Evolutionary conservation across 768 basidiomycete genomes (phyloP).

Genomic region (Kwoniella botswanensis): DNA sequence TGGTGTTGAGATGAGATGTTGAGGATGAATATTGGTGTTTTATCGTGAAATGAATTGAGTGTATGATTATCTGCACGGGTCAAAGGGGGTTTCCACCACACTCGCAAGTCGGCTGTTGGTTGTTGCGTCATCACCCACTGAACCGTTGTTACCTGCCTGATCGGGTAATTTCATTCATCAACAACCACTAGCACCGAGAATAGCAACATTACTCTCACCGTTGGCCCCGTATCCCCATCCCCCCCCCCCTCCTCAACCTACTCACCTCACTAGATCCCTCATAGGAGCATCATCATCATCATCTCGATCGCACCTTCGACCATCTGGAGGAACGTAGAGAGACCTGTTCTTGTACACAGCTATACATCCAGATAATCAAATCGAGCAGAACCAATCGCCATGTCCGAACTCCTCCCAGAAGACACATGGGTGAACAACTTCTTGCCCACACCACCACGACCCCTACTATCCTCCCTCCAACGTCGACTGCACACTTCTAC

Average conservation of each 20-base stretch:
- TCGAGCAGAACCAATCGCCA: conserved; percentile 4
- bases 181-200: conserved; percentile 1
- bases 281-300: background rate
- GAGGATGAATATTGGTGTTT: background rate
- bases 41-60: conserved; percentile 5
- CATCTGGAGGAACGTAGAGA: background rate
- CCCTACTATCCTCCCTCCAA: conserved; percentile 45
- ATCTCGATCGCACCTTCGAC: no score
- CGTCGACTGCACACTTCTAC: conserved; percentile 42
- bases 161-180: conserved; percentile 5
- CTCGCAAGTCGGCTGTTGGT: background rate
- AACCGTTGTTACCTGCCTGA: background rate
- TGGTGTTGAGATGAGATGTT: background rate
- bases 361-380: background rate
- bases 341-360: background rate
- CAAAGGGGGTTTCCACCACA: no score
- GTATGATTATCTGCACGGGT: background rate
- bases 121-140: conserved; percentile 14
- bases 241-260: no score
- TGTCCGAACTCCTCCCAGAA: conserved; percentile 49
- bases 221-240: no score
- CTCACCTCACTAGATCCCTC: no score
- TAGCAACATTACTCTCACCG: background rate
- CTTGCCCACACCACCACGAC: conserved; percentile 41
- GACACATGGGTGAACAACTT: conserved; percentile 52